These are phyloP conservation scores for Camellia japonica DNA, from an alignment of 148 eudicot genomes.

Conservation along the genomic window DNA sequence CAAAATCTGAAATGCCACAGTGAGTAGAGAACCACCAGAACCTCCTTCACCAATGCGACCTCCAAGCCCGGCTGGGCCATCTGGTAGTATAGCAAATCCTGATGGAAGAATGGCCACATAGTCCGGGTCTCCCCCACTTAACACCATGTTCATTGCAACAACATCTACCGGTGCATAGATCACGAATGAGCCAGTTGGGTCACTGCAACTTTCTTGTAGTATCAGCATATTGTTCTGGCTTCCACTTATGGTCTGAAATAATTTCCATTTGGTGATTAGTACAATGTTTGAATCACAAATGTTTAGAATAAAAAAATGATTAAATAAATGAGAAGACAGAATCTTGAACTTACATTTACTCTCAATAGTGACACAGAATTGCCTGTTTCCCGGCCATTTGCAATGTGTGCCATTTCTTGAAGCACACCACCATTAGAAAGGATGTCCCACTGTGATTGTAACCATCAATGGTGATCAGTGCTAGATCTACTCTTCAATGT, in stretches of 20 bases:
- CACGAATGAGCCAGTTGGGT: slow-evolving; percentile 63
- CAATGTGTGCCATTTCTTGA: slow-evolving; percentile 54
- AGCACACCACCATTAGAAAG: slow-evolving; percentile 38
- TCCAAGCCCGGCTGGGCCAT: slow-evolving; percentile 39
- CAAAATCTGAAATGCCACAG: slow-evolving; percentile 43
- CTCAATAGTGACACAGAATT: slow-evolving; percentile 48
- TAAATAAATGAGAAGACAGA: neutral
- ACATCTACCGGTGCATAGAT: slow-evolving; percentile 76
- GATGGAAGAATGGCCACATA: slow-evolving; percentile 78
- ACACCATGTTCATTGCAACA: slow-evolving; percentile 48
- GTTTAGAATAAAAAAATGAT: neutral
- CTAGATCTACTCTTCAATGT: no score
- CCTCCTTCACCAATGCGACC: neutral
- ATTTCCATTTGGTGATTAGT: neutral
- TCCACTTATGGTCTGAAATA: neutral
- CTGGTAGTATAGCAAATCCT: slow-evolving; percentile 84
- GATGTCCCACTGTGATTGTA: slow-evolving; percentile 42
- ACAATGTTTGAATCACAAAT: neutral
- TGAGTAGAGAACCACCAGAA: slow-evolving; percentile 40
- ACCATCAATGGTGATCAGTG: neutral
- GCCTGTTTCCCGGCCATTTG: slow-evolving; percentile 39
- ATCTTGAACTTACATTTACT: slow-evolving; percentile 48
- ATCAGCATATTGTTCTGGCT: slow-evolving; percentile 52
- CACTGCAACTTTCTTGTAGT: slow-evolving; percentile 72
- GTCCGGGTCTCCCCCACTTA: slow-evolving; percentile 74